phyloP scores from a whole-genome alignment of 441 rosid genomes.

The Croton setiger region DNA sequence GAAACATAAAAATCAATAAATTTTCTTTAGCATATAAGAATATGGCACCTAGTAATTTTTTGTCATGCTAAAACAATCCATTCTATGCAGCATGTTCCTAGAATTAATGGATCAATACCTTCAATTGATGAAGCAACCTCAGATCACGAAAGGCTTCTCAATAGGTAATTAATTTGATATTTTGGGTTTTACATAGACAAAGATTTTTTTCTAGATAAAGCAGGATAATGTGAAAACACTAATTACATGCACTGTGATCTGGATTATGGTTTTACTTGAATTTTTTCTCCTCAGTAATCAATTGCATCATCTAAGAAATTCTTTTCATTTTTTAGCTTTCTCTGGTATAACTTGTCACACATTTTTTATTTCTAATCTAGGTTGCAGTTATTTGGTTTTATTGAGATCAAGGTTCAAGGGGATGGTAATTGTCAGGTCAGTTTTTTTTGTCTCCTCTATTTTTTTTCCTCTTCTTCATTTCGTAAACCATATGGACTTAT shows the following conservation, averaged over 20 bases:
- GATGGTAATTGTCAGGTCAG: constrained; percentile 52
- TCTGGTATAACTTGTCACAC: neutral
- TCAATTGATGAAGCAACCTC: constrained; percentile 55
- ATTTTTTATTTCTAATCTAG: constrained; percentile 20
- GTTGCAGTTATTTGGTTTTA: constrained; percentile 37
- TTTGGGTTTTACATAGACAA: neutral
- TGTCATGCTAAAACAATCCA: neutral
- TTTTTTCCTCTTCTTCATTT: constrained; percentile 1
- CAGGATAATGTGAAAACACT: neutral
- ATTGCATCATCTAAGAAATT: neutral
- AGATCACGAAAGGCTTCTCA: constrained; percentile 36
- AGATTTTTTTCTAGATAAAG: constrained; percentile 5
- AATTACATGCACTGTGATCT: neutral
- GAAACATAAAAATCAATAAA: neutral
- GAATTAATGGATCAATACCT: constrained; percentile 77
- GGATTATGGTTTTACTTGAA: neutral
- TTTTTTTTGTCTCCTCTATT: constrained; percentile 5
- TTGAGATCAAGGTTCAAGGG: constrained; percentile 43
- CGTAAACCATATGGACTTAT: neutral
- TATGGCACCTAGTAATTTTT: neutral
- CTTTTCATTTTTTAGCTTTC: neutral
- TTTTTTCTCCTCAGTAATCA: neutral
- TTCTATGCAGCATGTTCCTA: constrained; percentile 56
- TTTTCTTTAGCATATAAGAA: neutral
- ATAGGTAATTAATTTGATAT: constrained; percentile 20